These are phyloP conservation scores for Eucalyptus curtisii DNA, from an alignment of 345 rosid genomes.

Conservation along the genomic window DNA sequence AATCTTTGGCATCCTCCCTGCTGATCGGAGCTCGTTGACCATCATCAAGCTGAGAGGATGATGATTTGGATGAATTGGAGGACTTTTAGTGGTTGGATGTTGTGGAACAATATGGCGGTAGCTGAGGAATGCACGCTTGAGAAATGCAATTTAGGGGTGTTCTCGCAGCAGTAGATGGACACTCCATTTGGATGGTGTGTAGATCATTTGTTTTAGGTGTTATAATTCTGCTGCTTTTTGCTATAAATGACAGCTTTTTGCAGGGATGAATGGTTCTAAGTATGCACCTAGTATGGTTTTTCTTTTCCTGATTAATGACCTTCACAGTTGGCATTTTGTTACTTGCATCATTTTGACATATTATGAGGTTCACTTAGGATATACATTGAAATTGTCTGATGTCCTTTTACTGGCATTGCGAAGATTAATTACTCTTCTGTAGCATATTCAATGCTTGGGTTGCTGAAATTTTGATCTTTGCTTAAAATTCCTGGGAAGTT, in stretches of 20 bases:
- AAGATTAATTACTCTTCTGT: background rate
- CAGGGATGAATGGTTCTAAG: background rate
- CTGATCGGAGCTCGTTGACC: background rate
- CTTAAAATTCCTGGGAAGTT: background rate
- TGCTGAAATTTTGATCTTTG: background rate
- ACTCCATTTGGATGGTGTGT: background rate
- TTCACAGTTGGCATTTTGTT: background rate
- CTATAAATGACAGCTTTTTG: background rate
- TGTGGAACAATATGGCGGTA: background rate
- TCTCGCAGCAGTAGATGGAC: background rate
- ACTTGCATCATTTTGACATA: background rate
- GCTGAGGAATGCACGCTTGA: background rate
- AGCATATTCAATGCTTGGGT: background rate
- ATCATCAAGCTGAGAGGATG: background rate
- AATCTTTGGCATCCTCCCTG: background rate
- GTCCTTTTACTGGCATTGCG: background rate
- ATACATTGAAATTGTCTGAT: background rate
- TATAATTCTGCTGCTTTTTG: background rate
- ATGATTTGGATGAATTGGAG: background rate
- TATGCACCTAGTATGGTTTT: background rate
- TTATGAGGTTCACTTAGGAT: background rate
- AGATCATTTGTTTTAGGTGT: background rate
- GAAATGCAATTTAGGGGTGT: background rate
- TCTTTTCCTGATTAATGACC: background rate
- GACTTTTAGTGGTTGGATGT: background rate